Base-by-base conservation (phyloP, 805 yeast species). In the Lachancea meyersii region DNA sequence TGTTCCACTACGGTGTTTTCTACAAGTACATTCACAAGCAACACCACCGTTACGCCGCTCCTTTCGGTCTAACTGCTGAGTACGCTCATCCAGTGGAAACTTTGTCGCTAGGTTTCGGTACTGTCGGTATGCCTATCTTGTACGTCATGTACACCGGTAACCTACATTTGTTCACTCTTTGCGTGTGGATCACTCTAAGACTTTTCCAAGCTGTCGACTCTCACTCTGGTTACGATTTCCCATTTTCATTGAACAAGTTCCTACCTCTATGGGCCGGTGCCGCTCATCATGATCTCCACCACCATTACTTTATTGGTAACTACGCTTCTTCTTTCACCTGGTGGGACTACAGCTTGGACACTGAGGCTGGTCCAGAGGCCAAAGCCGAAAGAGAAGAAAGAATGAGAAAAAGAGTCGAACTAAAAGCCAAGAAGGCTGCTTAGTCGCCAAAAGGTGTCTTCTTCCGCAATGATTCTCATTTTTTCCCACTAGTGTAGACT, bases 231-330 rank as follows among this genome's bases (percentile, higher is more conserved):
- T 93, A 91, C 67, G 97, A 91, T 63, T 91, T 91, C 79, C 97
- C 98, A 49, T 81, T 94, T 86, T 86, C 96, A 4, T 73, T 91
- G 60, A 93, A 87, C 68, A 87, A 88, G 62, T 79, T 91, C 67
- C 63, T 91, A 48, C 97, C 97, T 38, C 77, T 93, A 69, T 89
- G 97, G 97, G 95, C 97, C 3, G 97, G 97, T 52, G 96, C 97
- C 18, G 96, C 86, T 58, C 97, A 91, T 67, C 97, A 91, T 64
- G 98, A 91, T 67, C 86, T 86, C 67, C 98, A 91, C 63, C 98
- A 91, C 65, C 95, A 86, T 64, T 88, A 83, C 70, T 91, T 91
- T 68, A 84, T 87, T 55, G 97, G 97, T 52, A 88, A 89, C 67
- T 91, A 87, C 64, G 93, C 97, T 22, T 84, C 95, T 35, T 79